Evolutionary conservation across 2,329 filamentous ascomycete genomes (phyloP).

Genomic region (Ophiostoma ips): DNA sequence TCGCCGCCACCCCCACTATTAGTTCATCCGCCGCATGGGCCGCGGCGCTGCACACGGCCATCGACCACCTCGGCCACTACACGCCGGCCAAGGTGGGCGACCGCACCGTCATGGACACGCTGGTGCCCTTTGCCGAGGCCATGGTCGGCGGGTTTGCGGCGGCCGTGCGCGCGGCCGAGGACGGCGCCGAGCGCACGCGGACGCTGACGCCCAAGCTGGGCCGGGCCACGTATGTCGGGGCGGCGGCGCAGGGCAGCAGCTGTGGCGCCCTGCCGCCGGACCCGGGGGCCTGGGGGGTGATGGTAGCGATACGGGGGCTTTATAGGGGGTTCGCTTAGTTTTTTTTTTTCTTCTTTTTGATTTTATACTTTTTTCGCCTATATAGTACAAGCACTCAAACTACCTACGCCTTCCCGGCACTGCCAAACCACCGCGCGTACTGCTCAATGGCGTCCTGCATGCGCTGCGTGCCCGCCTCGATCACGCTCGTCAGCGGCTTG

Average conservation of each 20-base stretch:
- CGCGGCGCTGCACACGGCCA: constrained; percentile 26
- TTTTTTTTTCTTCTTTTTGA: neutral
- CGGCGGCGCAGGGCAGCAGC: constrained; percentile 33
- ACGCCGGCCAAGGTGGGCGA: constrained; percentile 42
- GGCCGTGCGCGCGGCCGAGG: constrained; percentile 43
- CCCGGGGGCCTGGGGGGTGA: constrained; percentile 57
- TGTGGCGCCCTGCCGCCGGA: constrained; percentile 43
- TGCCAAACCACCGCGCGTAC: constrained; percentile 32
- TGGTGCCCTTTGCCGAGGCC: constrained; percentile 38
- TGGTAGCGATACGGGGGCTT: constrained; percentile 36
- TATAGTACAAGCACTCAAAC: too few species aligned
- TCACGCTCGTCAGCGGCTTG: constrained; percentile 32
- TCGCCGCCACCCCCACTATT: neutral
- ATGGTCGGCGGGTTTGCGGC: constrained; percentile 36
- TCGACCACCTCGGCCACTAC: constrained; percentile 34
- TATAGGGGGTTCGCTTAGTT: constrained; percentile 11
- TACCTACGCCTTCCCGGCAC: constrained; percentile 27
- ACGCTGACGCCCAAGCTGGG: constrained; percentile 51
- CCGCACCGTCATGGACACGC: constrained; percentile 42
- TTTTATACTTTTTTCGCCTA: neutral
- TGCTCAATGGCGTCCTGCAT: constrained; percentile 35
- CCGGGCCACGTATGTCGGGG: constrained; percentile 53
- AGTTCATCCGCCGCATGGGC: constrained; percentile 27
- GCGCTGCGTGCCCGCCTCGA: constrained; percentile 30
- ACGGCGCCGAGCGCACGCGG: constrained; percentile 49